Conservation (phyloP, 306 rosid genomes). For the Medicago arabica region DNA sequence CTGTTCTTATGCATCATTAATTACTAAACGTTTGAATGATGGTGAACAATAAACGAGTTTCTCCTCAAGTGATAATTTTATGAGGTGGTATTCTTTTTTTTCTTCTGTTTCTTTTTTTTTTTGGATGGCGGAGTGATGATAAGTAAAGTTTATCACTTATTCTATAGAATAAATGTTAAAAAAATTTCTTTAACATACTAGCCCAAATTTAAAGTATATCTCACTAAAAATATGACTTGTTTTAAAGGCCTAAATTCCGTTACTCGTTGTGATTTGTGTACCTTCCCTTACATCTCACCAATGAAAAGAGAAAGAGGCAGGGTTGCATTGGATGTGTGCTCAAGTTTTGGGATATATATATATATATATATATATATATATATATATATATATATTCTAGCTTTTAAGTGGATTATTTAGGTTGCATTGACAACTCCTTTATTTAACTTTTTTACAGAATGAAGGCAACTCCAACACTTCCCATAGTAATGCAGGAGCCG, state of each 20-base stretch:
- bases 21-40: not conserved
- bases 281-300: not conserved
- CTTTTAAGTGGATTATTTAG: not conserved
- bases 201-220: not conserved
- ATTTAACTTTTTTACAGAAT: conserved; percentile 36
- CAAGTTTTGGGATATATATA: not conserved
- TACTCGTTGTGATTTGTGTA: not conserved
- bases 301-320: not conserved
- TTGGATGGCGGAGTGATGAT: too few relatives aligned
- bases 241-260: not conserved
- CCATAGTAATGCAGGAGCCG: conserved; percentile 9
- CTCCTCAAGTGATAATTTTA: not conserved
- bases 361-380: too few relatives aligned
- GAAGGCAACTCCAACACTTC: conserved; percentile 5
- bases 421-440: conserved; percentile 1
- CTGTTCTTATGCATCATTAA: not conserved
- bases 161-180: too few relatives aligned
- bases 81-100: not conserved
- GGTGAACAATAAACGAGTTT: not conserved
- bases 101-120: too few relatives aligned
- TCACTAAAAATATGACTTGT: not conserved
- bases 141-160: too few relatives aligned
- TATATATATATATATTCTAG: too few relatives aligned
- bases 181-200: not conserved
- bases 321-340: not conserved